Evolutionary conservation across 441 rosid genomes (phyloP), one percentile per base, ranked within the genome.

Genomic region (Daphne laureola): DNA sequence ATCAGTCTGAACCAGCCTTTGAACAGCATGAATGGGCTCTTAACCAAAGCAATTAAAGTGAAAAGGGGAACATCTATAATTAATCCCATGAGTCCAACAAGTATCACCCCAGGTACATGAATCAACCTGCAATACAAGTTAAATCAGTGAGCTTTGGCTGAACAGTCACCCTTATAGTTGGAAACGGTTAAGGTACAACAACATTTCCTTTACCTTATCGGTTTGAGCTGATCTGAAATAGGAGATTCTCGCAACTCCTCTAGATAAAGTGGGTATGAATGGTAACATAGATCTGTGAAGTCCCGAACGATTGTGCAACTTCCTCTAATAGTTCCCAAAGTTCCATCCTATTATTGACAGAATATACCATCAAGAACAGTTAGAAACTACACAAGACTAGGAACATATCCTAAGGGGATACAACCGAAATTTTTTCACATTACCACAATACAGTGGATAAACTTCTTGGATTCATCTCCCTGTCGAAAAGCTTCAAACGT

Each of bases 401-500:
- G 48, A 44, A 25, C 31, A 17, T 5, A 4, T n/a, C 43, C 36
- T 57, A 55, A 21, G 46, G n/a, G 21, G 12, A 53, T 9, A 23
- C 12, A 41, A 15, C 40, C 46, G 17, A 55, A 42, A 54, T 43
- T 38, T 55, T 14, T 2, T 26, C 6, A 25, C 51, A 50, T 48
- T 79, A 83, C 90, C 85, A 81, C 85, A 54, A 85, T 18, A 60
- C 80, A 78, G 52, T 80, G 96, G 60, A 70, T 66, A 67, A 83
- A 69, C 66, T 75, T 85, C 69, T 75, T 79, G 71, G 70, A 79
- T 52, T 62, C 77, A 63, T 76, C 49, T 52, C 74, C 75, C 46
- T 71, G 77, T 72, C 93, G 72, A 48, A 87, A 91, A 58, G 96
- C 96, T 62, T 91, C 83, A 55, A 91, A 87, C 65, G 96, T 70